Percentiles rank a stretch among this genome's conserved stretches.
Evolutionary conservation across 106 monocot genomes (phyloP).

Genomic region (Acanthochlamys bracteata): DNA sequence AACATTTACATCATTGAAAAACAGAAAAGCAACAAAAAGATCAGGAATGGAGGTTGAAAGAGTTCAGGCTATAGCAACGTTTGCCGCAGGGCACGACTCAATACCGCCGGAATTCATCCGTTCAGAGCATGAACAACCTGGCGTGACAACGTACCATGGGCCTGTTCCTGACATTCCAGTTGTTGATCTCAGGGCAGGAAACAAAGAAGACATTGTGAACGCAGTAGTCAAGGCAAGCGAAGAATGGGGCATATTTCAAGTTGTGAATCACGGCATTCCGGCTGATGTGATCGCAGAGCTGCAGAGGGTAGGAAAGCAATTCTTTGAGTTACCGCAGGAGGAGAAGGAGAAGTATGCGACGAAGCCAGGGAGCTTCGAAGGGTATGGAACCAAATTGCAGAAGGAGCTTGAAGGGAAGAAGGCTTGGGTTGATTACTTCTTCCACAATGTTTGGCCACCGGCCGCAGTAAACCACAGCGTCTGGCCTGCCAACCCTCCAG

Average conservation of each 20-base stretch:
- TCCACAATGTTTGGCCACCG: slow-evolving; percentile 54
- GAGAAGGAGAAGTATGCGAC: slow-evolving; percentile 62
- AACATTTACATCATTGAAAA: not conserved
- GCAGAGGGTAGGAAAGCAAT: slow-evolving; percentile 59
- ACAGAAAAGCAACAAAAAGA: not conserved
- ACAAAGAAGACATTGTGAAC: slow-evolving; percentile 2
- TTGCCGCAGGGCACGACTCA: slow-evolving; percentile 8
- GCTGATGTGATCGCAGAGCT: slow-evolving; percentile 43
- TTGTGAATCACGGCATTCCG: slow-evolving; percentile 85
- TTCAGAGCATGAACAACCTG: slow-evolving; percentile 51
- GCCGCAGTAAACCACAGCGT: slow-evolving; percentile 13
- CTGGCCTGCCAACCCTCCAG: slow-evolving; percentile 45
- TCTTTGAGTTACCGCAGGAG: slow-evolving; percentile 67
- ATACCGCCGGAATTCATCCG: slow-evolving; percentile 66
- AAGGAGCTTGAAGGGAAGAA: slow-evolving; percentile 68
- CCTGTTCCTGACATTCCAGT: slow-evolving; percentile 56
- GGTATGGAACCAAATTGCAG: slow-evolving; percentile 71
- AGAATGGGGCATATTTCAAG: slow-evolving; percentile 82
- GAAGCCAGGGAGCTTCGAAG: slow-evolving; percentile 42
- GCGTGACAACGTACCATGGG: slow-evolving; percentile 48
- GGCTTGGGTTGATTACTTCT: slow-evolving; percentile 70
- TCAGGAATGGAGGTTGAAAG: slow-evolving; percentile 39
- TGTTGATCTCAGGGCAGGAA: slow-evolving; percentile 34
- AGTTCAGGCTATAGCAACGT: slow-evolving; percentile 42
- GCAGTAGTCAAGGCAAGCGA: slow-evolving; percentile 24